Evolutionary conservation across 2,329 filamentous ascomycete genomes (phyloP).

Genomic region (Curvularia eragrostidis): DNA sequence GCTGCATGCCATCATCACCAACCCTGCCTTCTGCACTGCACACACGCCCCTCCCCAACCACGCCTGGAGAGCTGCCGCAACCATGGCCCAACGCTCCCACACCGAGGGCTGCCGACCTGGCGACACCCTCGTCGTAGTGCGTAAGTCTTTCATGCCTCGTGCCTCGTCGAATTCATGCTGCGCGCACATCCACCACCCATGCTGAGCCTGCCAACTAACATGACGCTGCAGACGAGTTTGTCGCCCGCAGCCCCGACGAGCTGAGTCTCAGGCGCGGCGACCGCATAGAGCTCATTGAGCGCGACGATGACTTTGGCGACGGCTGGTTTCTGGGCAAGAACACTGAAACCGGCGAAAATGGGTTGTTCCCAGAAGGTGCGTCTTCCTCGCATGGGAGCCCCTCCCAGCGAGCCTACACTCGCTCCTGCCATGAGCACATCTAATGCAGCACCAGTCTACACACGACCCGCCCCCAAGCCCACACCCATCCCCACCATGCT

Average conservation of each 20-base stretch:
- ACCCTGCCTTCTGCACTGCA: conserved; percentile 8
- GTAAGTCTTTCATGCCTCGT: conserved; percentile 59
- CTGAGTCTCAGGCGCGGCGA: conserved; percentile 85
- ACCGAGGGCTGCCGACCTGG: conserved; percentile 64
- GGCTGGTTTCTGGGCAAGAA: conserved; percentile 84
- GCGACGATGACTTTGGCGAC: conserved; percentile 88
- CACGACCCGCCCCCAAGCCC: conserved; percentile 62
- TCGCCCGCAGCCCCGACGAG: conserved; percentile 90
- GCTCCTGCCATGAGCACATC: not conserved
- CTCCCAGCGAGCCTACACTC: not conserved
- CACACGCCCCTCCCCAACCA: conserved; percentile 9
- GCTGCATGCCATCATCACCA: conserved; percentile 10
- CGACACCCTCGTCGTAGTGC: conserved; percentile 73
- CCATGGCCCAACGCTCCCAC: conserved; percentile 46
- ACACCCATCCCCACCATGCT: conserved; percentile 39
- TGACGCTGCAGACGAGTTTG: conserved; percentile 76
- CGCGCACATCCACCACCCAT: not conserved
- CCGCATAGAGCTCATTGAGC: conserved; percentile 80
- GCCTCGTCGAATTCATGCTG: not conserved
- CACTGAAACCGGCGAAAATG: conserved; percentile 73
- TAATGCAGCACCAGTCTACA: conserved; percentile 62
- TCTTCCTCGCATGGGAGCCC: conserved; percentile 15
- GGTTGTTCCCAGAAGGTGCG: conserved; percentile 83
- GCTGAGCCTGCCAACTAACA: conserved; percentile 14
- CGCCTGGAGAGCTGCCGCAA: conserved; percentile 13